Evolutionary conservation across 1,284 basidiomycete genomes (phyloP).

Genomic region (Ustilago vetiveriae): DNA sequence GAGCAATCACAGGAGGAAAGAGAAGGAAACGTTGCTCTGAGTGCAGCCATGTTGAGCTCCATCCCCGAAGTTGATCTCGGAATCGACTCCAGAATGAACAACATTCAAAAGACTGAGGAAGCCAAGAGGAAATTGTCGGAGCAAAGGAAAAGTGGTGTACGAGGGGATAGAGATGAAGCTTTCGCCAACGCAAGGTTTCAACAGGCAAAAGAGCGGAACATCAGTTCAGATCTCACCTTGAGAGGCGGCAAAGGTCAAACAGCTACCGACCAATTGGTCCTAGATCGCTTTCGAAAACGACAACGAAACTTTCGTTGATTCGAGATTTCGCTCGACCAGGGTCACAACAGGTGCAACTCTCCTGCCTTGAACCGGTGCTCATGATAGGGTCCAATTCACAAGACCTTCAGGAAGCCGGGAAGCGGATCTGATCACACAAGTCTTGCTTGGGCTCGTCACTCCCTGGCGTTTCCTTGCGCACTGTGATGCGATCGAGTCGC

Average conservation of each 20-base stretch:
- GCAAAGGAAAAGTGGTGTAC: no score
- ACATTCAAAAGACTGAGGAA: constrained; percentile 95
- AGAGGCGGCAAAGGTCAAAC: constrained; percentile 75
- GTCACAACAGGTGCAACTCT: no score
- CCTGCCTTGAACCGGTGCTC: no score
- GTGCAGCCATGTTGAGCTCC: constrained; percentile 90
- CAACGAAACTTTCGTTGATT: constrained; percentile 23
- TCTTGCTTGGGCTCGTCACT: no score
- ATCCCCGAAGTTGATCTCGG: constrained; percentile 95
- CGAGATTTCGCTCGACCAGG: not conserved
- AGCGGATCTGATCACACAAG: no score
- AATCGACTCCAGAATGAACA: constrained; percentile 90
- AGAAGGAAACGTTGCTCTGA: constrained; percentile 91
- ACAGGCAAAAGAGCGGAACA: not conserved
- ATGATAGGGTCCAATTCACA: no score
- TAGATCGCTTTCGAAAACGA: constrained; percentile 69
- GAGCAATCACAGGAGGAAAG: constrained; percentile 72
- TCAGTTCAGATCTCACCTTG: not conserved
- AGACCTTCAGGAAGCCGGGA: no score
- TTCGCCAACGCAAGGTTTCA: constrained; percentile 76
- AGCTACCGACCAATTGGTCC: constrained; percentile 88
- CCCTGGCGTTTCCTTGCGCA: no score
- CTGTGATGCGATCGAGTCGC: no score
- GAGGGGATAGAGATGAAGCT: constrained; percentile 77
- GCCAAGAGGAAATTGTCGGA: constrained; percentile 73